Base-by-base conservation (phyloP, 768 basidiomycete genomes). In the Suillus americanus region DNA sequence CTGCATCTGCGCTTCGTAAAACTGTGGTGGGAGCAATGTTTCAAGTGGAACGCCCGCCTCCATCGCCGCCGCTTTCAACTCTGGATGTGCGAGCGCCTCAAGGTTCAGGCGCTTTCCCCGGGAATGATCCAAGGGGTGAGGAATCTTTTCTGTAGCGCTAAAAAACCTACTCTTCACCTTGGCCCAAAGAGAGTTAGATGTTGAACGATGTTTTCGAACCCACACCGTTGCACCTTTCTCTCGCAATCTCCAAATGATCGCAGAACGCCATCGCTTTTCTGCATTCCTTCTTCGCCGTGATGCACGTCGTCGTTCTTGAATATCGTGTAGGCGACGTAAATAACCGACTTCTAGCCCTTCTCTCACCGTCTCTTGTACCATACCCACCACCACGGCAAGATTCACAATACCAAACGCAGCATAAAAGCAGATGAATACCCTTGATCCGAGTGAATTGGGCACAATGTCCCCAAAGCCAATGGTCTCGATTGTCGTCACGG, bases 391-490 rank as follows among this genome's bases (percentile, higher is more conserved):
- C 14, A 92, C 78, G 14, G 83, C 88, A 35, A 91, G 74, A 67
- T 83, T 89, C 65, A 92, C 38, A 59, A 94, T 83, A 13, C 90
- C 89, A 40, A 87, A 74, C 0, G 79, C 76, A 45, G 85, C 79
- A 66, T 89, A 90, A 63, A 85, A 67, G 71, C 85, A 86, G 0
- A 83, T 79, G 68, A 89, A 89, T 14, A 89, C 67, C n/a, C 86
- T 86, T 4, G 85, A 78, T 1, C 81, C 81, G 3, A 84, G 77
- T 2, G 79, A 77, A 3, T 51, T 61, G 3, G 91, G 90, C 12
- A 78, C 73, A 61, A 92, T 88, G 70, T 94, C 92, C n/a, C 92
- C 92, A 70, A 92, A 92, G 75, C 84, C 86, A 16, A 88, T 81
- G 8, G 86, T 89, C 73, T 92, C 89, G 65, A 94, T 89, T 5